phyloP scores from a whole-genome alignment of 2,329 filamentous ascomycete species.

The Tolypocladium capitatum region DNA sequence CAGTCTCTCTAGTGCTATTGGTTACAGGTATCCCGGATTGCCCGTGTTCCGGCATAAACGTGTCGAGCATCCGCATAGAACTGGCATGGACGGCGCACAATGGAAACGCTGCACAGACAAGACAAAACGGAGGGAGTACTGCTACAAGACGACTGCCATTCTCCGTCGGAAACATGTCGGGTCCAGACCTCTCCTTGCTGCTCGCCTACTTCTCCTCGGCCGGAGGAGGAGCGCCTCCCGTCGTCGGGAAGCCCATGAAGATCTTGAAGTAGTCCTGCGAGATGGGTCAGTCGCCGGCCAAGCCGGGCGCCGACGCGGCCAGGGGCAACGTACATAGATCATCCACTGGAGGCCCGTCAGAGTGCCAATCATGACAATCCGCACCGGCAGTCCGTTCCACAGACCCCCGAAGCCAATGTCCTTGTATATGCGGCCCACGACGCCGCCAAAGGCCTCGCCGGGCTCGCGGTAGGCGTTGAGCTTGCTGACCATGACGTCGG shows the following conservation, averaged over 20 bases:
- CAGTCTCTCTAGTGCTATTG: too few species aligned
- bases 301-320: neutral
- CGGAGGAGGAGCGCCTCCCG: slow-evolving; percentile 51
- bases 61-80: neutral
- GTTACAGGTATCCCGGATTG: too few species aligned
- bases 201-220: slow-evolving; percentile 30
- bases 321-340: slow-evolving; percentile 56
- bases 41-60: too few species aligned
- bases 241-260: slow-evolving; percentile 76
- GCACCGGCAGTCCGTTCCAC: slow-evolving; percentile 78
- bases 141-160: neutral
- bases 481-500: slow-evolving; percentile 87
- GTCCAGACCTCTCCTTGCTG: neutral
- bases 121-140: neutral
- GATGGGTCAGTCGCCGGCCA: slow-evolving; percentile 11
- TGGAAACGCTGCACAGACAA: neutral
- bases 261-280: slow-evolving; percentile 72
- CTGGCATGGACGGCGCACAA: neutral
- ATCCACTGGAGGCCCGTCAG: slow-evolving; percentile 83
- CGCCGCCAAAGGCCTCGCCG: slow-evolving; percentile 65
- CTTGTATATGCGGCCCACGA: slow-evolving; percentile 68
- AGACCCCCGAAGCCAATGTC: slow-evolving; percentile 80
- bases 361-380: slow-evolving; percentile 81
- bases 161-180: neutral
- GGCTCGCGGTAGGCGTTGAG: slow-evolving; percentile 66